Evolutionary conservation across 106 monocot genomes (phyloP).

Genomic region (Dioscorea zingiberensis): DNA sequence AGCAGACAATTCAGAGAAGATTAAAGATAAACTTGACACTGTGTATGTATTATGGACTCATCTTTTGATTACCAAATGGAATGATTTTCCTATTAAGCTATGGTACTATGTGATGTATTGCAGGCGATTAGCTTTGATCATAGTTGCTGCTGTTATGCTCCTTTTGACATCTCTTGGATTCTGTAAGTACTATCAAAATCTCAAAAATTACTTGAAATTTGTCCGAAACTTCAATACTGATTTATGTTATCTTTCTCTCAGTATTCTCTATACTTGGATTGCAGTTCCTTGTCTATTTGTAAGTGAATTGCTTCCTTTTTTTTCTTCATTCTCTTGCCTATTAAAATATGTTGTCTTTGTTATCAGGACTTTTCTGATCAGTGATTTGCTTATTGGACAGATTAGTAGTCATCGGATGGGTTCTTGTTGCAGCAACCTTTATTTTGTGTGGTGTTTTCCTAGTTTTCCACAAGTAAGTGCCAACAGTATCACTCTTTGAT

Average conservation of each 20-base stretch:
- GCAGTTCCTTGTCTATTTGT: constrained; percentile 74
- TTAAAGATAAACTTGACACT: constrained; percentile 28
- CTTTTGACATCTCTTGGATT: constrained; percentile 74
- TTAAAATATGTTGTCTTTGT: neutral
- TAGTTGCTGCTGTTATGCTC: constrained; percentile 70
- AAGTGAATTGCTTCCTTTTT: constrained; percentile 17
- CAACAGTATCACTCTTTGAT: neutral
- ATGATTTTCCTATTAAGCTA: too few relatives aligned
- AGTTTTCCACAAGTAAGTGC: constrained; percentile 87
- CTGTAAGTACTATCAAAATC: constrained; percentile 32
- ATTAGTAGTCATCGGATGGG: constrained; percentile 78
- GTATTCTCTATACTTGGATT: constrained; percentile 77
- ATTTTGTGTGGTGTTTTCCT: constrained; percentile 74
- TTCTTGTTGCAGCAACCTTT: constrained; percentile 77
- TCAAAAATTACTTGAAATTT: neutral
- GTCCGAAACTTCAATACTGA: neutral
- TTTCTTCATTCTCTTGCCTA: neutral
- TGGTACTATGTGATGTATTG: neutral
- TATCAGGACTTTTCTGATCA: neutral
- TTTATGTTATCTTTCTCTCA: constrained; percentile 22
- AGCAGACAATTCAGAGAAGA: constrained; percentile 43
- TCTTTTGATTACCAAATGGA: too few relatives aligned
- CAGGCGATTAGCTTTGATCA: constrained; percentile 33
- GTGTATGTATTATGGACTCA: constrained; percentile 43
- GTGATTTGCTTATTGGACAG: constrained; percentile 31